phyloP scores from a whole-genome alignment of 1,139 yeast genomes.

The Suhomyces taliae region DNA sequence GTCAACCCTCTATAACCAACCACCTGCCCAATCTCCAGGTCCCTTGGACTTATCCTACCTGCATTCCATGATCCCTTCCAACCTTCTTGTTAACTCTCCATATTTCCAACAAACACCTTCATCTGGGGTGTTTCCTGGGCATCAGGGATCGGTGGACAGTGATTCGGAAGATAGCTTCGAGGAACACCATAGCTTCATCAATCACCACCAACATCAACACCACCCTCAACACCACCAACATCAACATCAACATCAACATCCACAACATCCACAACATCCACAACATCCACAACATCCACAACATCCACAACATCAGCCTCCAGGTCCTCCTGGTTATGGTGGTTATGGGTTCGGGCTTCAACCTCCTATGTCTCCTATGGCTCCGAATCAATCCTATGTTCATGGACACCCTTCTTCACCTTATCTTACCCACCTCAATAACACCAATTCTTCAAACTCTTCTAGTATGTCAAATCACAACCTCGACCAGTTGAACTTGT shows the following conservation, averaged over 20 bases:
- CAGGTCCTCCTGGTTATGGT: constrained; percentile 6
- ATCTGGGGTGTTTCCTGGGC: constrained; percentile 4
- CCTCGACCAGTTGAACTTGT: constrained; percentile 35
- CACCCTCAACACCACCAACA: background rate
- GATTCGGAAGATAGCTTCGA: constrained; percentile 10
- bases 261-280: background rate
- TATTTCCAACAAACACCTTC: constrained; percentile 29
- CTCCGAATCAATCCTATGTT: constrained; percentile 2
- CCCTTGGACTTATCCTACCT: constrained; percentile 12
- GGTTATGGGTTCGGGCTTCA: background rate
- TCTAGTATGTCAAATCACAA: constrained; percentile 28
- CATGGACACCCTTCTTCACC: constrained; percentile 14
- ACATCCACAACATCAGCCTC: constrained; percentile 10
- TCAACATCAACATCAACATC: constrained; percentile 2
- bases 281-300: constrained; percentile 11
- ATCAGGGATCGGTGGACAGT: background rate
- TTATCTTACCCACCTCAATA: constrained; percentile 21
- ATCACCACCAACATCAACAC: background rate
- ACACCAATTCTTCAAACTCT: constrained; percentile 23
- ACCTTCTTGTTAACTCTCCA: constrained; percentile 66
- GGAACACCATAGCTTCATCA: background rate
- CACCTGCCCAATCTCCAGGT: constrained; percentile 5
- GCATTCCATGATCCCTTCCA: constrained; percentile 58
- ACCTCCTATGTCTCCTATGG: constrained; percentile 2
- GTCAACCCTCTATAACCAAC: background rate